These are phyloP conservation scores for Tylopilus rubrobrunneus DNA, from an alignment of 768 basidiomycete genomes.

Conservation along the genomic window DNA sequence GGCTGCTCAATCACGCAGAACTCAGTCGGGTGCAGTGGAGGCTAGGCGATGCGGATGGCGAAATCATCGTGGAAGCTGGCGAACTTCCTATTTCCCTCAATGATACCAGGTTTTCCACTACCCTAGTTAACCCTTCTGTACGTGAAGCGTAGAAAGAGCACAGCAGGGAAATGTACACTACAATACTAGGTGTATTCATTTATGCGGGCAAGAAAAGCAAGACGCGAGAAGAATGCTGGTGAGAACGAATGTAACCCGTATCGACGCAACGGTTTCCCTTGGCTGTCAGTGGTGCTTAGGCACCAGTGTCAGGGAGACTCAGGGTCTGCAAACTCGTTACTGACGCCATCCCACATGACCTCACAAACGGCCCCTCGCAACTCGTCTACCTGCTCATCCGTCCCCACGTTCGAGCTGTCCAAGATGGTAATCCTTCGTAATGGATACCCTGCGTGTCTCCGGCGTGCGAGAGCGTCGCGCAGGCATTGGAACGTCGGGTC, in stretches of 20 bases:
- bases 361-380: neutral
- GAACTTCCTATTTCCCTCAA: neutral
- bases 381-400: neutral
- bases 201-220: neutral
- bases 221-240: neutral
- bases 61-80: conserved; percentile 6
- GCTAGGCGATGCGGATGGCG: conserved; percentile 2
- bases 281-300: neutral
- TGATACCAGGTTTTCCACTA: neutral
- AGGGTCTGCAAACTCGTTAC: neutral
- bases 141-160: neutral
- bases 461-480: neutral
- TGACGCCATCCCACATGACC: neutral
- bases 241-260: neutral
- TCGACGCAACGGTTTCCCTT: neutral
- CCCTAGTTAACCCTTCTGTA: neutral
- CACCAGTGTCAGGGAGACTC: conserved; percentile 1
- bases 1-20: conserved; percentile 44
- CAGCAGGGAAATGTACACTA: neutral
- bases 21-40: conserved; percentile 33
- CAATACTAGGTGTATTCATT: neutral
- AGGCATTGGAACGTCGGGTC: neutral
- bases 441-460: neutral
- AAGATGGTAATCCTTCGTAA: neutral
- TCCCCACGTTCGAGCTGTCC: neutral